A percentile compares a stretch with the other conserved stretches of the same genome.
Evolutionary conservation across 176 grass and related monocot genomes (phyloP).

Genomic region (Tillandsia fasciculata): DNA sequence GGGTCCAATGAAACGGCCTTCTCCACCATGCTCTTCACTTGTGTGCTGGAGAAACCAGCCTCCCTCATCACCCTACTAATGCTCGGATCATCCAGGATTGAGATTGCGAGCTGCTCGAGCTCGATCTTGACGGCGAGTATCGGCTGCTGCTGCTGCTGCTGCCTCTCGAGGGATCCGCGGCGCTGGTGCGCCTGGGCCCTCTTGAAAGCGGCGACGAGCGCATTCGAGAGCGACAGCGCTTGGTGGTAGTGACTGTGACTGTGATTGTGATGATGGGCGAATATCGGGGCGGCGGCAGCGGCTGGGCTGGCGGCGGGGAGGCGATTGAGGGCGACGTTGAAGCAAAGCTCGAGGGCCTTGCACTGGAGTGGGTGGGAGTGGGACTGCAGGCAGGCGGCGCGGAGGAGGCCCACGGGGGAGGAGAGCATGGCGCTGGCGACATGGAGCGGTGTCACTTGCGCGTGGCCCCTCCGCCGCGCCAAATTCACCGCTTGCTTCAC

Average conservation of each 20-base stretch:
- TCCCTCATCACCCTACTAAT: conserved; percentile 93
- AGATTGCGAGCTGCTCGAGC: conserved; percentile 85
- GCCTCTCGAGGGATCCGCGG: conserved; percentile 54
- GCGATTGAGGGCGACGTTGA: conserved; percentile 90
- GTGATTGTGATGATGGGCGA: conserved; percentile 19
- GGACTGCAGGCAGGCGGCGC: conserved; percentile 63
- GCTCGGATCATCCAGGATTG: conserved; percentile 95
- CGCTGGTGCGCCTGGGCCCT: conserved; percentile 88
- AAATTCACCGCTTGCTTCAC: conserved; percentile 82
- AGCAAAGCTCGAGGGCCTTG: conserved; percentile 95
- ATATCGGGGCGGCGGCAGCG: conserved; percentile 31
- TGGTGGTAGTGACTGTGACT: conserved; percentile 36
- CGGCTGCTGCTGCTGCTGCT: conserved; percentile 31
- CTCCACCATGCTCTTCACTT: conserved; percentile 88
- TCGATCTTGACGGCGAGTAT: conserved; percentile 83
- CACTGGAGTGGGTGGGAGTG: conserved; percentile 89
- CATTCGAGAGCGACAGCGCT: conserved; percentile 69
- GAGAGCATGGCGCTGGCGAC: conserved; percentile 89
- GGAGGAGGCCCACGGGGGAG: conserved; percentile 49
- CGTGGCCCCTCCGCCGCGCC: conserved; percentile 61
- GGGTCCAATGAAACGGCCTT: conserved; percentile 38
- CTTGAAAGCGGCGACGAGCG: conserved; percentile 91
- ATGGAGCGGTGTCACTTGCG: conserved; percentile 91
- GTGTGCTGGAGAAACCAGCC: conserved; percentile 93
- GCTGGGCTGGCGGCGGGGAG: conserved; percentile 38